Base-by-base conservation (phyloP, 495 filamentous ascomycete genomes). In the Penicillium coffeae region DNA sequence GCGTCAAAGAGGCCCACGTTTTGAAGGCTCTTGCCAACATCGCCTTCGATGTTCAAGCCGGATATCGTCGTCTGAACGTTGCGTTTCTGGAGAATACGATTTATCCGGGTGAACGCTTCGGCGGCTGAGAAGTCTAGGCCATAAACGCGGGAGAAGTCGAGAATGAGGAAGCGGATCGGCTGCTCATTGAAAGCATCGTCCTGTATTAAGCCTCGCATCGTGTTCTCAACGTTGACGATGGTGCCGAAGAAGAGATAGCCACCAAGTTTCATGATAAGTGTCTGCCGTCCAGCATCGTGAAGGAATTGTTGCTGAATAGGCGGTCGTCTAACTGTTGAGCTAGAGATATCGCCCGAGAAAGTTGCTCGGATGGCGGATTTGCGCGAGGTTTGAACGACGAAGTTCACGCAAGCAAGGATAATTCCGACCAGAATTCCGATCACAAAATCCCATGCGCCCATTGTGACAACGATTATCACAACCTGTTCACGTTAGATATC, bases 231-330 rank as follows among this genome's bases (percentile, higher is more conserved):
- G 25, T 85, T 86, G 21, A 96, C 90, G 44, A 98, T 96, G 0
- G 91, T 96, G 5, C 93, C 93, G 55, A 98, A 98, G 71, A 97
- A 98, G 7, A 97, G 78, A 53, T 89, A 96, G 1, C 93, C 91
- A 10, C 86, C 83, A 20, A 97, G 78, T 65, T 96, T 97, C 51
- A 90, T 87, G 45, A 97, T 81, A 33, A 88, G 81, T 32, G 90
- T 91, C 60, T 98, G 93, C 27, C 78, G 75, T 1, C 94, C 92
- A 36, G 89, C 92, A 53, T 92, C 76, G 41, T 83, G 83, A 16
- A 98, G 70, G 58, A 88, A 98, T 20, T 86, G 80, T 46, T 92
- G 86, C 56, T 98, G 94, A 7, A 88, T 85, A 0, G 89, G 87
- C 54, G 95, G 93, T 25, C 93, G 79, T 21, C 93, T 80, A 10